Evolutionary conservation across 2,329 filamentous ascomycete species (phyloP), one percentile per base, ranked within the genome.

Genomic region (Triangularia setosa): DNA sequence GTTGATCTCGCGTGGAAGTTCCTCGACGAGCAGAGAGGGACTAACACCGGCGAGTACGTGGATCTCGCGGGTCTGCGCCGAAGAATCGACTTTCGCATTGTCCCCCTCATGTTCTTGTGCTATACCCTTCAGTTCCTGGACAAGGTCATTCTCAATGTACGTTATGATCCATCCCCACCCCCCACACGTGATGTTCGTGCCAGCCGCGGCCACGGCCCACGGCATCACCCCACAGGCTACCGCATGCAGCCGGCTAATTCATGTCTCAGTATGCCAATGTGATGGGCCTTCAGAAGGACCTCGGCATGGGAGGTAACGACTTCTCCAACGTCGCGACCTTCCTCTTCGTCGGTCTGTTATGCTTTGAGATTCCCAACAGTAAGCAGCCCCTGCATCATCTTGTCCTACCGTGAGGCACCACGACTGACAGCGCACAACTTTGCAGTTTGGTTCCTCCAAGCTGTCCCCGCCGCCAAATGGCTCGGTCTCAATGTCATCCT

Each of bases 111-210:
- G 83, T 87, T 87, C 65, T 74, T 79, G 54, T 84, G 81, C 70
- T 88, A 88, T 70, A 82, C 82, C n/a, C 79, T 87, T 75, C 85
- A 88, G 70, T 87, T 87, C 68, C 77, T 88, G 54, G 86, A 88
- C 77, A 89, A 89, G 75, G 83, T 87, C 65, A 80, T 85, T 27
- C 79, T 88, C 54, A 88, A 88, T 69, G 84, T 87, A 60, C 71
- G 82, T 76, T 16, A 40, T 52, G 16, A 18, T 24, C 16, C 28
- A 27, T 16, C 21, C 18, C 9, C 24, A 57, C 24, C 28, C 35
- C 18, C 21, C 18, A n/a, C 24, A 57, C 24, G 7, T 54, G 52
- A 54, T 25, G 2, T 24, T 54, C 2, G 18, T 54, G 52, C 52
- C 52, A 24, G 52, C 24, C 40, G n/a, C 40, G n/a, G 18, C 40